Percentiles rank a stretch among this genome's conserved stretches.
These are phyloP conservation scores for Lactarius deliciosus DNA, from an alignment of 768 basidiomycete genomes.

Conservation along the genomic window DNA sequence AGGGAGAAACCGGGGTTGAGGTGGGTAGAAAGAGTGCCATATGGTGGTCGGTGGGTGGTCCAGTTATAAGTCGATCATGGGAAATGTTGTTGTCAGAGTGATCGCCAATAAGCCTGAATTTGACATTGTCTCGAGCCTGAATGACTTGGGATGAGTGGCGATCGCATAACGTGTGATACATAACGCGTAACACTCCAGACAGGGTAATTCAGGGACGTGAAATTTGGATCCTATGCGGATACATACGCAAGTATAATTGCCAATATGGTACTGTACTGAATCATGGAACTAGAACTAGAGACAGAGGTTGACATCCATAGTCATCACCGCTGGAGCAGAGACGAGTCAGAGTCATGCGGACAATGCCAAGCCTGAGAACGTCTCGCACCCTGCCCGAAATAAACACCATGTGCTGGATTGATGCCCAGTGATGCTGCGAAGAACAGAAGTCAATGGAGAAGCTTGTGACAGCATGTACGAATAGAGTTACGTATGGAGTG, in stretches of 20 bases:
- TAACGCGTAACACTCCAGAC: too few relatives aligned
- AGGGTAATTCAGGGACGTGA: too few relatives aligned
- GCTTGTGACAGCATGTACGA: background rate
- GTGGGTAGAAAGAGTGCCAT: background rate
- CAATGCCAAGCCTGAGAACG: background rate
- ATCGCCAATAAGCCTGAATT: too few relatives aligned
- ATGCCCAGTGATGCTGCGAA: constrained; percentile 46
- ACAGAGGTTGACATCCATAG: constrained; percentile 25
- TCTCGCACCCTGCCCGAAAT: constrained; percentile 46
- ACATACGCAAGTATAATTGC: too few relatives aligned
- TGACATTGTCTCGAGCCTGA: too few relatives aligned
- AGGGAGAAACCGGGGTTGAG: background rate
- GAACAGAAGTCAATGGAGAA: background rate
- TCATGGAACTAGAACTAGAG: constrained; percentile 12
- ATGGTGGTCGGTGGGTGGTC: background rate
- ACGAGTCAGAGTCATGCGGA: background rate
- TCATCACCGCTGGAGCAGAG: constrained; percentile 18
- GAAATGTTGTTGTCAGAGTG: too few relatives aligned
- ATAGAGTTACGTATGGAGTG: constrained; percentile 44
- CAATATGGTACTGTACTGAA: too few relatives aligned
- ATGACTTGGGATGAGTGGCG: too few relatives aligned
- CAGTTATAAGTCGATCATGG: background rate
- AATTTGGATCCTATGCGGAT: too few relatives aligned
- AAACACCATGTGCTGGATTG: constrained; percentile 46
- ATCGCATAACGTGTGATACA: too few relatives aligned